Evolutionary conservation across 306 rosid species (phyloP), one percentile per base, ranked within the genome.

Genomic region (Cucurbita ficifolia): DNA sequence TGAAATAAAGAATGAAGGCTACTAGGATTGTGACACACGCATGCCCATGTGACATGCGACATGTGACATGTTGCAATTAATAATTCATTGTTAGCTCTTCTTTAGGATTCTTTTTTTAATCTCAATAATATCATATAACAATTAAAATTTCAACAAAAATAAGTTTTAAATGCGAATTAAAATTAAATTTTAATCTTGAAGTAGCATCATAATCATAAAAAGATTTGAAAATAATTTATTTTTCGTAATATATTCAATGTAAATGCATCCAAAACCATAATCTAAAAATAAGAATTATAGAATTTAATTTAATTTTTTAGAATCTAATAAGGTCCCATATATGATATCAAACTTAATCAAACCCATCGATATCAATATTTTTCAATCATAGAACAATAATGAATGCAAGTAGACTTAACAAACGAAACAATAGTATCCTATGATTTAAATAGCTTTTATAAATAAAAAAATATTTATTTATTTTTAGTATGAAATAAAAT

Each of bases 11-110:
- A 65, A 65, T 19, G 55, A 67, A 14, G 35, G 19, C 19, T 52
- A 67, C 12, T 43, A 22, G 39, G 54, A 45, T 43, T 45, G 54
- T 45, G 72, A 67, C 72, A 67, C 55, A 67, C 21, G 54, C 51
- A n/a, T 39, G 16, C 29, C 70, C 70, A 63, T 50, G 70, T 63
- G 70, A 42, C 70, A 10, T 51, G 9, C 21, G 21, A 51, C 55
- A 61, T 39, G 70, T 63, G 70, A 63, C 73, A 67, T 67, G 73
- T 45, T 45, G 29, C 54, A 45, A 5, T 67, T 67, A 45, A 67
- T 67, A 67, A 67, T 67, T 67, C 33, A 12, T 43, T 42, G 0
- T 65, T 6, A 0, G 17, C 16, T 45, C 12, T 19, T n/a, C 4
- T 18, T 18, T 7, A 6, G 6, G 7, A 1, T 52, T 52, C 6